Conservation (phyloP, 2,329 filamentous ascomycete genomes). For the Beauveria brongniartii region DNA sequence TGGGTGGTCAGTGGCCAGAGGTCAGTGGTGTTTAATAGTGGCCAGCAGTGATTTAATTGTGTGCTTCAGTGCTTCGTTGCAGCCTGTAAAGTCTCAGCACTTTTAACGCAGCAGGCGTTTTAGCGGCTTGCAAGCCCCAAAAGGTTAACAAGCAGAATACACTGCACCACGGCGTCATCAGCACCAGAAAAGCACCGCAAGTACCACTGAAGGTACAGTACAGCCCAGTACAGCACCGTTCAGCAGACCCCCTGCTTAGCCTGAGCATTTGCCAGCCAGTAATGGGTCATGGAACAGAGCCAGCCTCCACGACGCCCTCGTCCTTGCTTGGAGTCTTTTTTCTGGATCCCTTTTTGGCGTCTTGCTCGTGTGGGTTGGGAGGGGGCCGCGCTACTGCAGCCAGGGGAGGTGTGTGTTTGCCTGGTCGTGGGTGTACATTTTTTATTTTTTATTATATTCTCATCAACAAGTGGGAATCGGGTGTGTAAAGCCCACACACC, state of each 20-base stretch:
- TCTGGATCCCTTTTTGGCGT: slow-evolving; percentile 1
- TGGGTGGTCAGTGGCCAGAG: too few species aligned
- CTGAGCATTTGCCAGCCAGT: not conserved
- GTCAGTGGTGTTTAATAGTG: too few species aligned
- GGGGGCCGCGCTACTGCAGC: not conserved
- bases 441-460: not conserved
- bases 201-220: not conserved
- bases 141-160: too few species aligned
- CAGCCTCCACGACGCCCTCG: not conserved
- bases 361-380: not conserved
- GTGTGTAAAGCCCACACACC: too few species aligned
- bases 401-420: not conserved
- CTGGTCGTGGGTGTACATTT: not conserved
- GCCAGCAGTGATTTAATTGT: too few species aligned
- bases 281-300: not conserved
- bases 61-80: too few species aligned
- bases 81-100: too few species aligned
- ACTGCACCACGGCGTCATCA: too few species aligned
- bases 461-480: not conserved
- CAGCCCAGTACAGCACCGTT: not conserved
- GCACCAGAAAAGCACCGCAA: too few species aligned
- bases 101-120: too few species aligned
- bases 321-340: slow-evolving; percentile 7
- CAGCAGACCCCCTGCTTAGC: not conserved
- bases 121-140: too few species aligned